These are phyloP conservation scores for Pythium rishiriense DNA, from an alignment of 352 stramenopile genomes.

Conservation along the genomic window DNA sequence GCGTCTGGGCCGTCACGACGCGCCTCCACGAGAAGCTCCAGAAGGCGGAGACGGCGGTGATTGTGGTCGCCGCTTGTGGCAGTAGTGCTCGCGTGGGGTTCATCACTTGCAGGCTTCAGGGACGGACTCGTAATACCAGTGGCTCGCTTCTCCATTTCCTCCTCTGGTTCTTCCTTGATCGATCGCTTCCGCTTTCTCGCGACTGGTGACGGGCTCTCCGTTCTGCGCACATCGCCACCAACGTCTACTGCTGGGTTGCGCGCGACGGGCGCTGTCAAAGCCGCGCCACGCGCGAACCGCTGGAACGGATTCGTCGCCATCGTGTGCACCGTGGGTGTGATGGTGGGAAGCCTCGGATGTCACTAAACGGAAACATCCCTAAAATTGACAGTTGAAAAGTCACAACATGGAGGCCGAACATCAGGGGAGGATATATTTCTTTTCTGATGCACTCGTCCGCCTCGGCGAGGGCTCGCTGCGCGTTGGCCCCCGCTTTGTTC, in stretches of 20 bases:
- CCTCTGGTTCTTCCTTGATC: constrained; percentile 6
- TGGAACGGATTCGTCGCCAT: constrained; percentile 56
- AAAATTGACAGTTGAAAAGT: no score
- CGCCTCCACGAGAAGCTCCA: constrained; percentile 40
- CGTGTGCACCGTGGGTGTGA: no score
- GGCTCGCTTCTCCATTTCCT: not conserved
- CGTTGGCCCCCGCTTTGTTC: not conserved
- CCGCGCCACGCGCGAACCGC: constrained; percentile 52
- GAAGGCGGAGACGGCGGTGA: constrained; percentile 32
- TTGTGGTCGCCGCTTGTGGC: not conserved
- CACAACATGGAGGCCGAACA: no score
- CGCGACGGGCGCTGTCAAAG: not conserved
- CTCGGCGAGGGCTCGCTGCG: not conserved
- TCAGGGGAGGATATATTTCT: no score
- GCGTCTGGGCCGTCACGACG: constrained; percentile 35
- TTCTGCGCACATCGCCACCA: not conserved
- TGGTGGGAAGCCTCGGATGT: constrained; percentile 6
- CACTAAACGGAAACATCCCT: constrained; percentile 19
- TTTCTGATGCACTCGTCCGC: not conserved
- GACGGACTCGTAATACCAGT: not conserved
- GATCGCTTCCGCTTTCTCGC: constrained; percentile 16
- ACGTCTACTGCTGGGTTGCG: not conserved
- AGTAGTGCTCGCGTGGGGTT: not conserved
- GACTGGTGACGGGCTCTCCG: not conserved
- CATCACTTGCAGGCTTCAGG: no score